A percentile compares a stretch with the other conserved stretches of the same genome.
These are phyloP conservation scores for Torulaspora quercuum DNA, from an alignment of 805 yeast species.

Conservation along the genomic window DNA sequence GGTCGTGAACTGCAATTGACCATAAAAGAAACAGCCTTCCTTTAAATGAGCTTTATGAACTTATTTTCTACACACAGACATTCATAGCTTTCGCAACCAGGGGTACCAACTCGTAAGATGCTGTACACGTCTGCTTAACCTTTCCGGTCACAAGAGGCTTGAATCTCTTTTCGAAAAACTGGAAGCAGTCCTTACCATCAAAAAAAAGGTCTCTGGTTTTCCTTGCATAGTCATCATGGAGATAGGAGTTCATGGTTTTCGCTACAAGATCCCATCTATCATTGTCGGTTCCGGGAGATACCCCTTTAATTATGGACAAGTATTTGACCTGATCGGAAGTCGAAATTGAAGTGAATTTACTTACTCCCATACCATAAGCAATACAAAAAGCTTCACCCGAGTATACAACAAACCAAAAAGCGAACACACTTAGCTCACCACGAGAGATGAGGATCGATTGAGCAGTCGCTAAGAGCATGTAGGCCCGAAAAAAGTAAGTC, in stretches of 20 bases:
- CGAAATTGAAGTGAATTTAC: too few relatives aligned
- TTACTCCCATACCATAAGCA: too few relatives aligned
- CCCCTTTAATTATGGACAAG: constrained; percentile 1
- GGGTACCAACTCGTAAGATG: constrained; percentile 4
- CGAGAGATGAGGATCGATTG: too few relatives aligned
- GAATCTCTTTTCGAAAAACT: constrained; percentile 1
- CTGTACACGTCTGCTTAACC: not conserved
- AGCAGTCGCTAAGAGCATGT: too few relatives aligned
- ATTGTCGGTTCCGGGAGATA: constrained; percentile 1
- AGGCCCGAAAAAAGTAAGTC: too few relatives aligned
- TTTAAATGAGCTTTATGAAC: too few relatives aligned
- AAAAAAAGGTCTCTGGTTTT: not conserved
- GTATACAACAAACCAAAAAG: too few relatives aligned
- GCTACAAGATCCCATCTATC: constrained; percentile 8
- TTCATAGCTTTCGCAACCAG: not conserved
- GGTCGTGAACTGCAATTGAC: too few relatives aligned
- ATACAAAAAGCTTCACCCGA: too few relatives aligned
- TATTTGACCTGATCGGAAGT: constrained; percentile 2
- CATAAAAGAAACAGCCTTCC: too few relatives aligned
- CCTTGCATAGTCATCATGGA: not conserved
- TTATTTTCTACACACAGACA: too few relatives aligned
- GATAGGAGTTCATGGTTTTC: constrained; percentile 1
- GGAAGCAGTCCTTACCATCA: constrained; percentile 9
- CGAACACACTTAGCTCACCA: too few relatives aligned
- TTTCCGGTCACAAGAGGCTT: not conserved